A percentile compares a stretch with the other conserved stretches of the same genome.
phyloP scores from a whole-genome alignment of 805 yeast species.

The Ogataea pignaliae region DNA sequence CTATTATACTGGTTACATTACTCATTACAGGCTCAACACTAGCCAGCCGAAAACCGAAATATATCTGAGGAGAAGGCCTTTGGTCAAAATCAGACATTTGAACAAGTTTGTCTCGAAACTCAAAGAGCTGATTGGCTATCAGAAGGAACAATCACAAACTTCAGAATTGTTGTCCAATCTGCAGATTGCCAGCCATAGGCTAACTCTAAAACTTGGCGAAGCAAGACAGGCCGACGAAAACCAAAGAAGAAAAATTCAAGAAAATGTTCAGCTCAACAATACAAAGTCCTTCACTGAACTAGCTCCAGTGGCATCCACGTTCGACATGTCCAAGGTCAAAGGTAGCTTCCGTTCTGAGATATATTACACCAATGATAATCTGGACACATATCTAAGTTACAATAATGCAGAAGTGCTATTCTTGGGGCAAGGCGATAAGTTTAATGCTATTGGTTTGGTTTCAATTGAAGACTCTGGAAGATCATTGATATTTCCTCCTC shows the following conservation, averaged over 20 bases:
- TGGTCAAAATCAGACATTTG: conserved; percentile 26
- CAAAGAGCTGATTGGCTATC: conserved; percentile 16
- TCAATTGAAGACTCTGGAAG: conserved; percentile 26
- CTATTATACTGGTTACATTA: conserved; percentile 20
- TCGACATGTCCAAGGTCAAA: conserved; percentile 7
- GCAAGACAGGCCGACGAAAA: conserved; percentile 21
- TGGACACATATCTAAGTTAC: conserved; percentile 19
- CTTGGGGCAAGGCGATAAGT: conserved; percentile 4
- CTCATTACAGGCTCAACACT: conserved; percentile 17
- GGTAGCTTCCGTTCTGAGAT: conserved; percentile 15
- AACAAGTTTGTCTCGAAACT: conserved; percentile 19
- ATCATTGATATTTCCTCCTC: conserved; percentile 32
- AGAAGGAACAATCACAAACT: conserved; percentile 16
- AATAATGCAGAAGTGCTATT: conserved; percentile 16
- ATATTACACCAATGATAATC: conserved; percentile 22
- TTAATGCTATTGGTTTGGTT: conserved; percentile 24
- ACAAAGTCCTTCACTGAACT: conserved; percentile 23
- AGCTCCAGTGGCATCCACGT: conserved; percentile 16
- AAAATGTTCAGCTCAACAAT: conserved; percentile 13
- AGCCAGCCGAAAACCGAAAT: conserved; percentile 25
- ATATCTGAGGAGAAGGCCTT: conserved; percentile 27
- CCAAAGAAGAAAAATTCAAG: conserved; percentile 16
- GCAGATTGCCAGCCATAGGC: conserved; percentile 19
- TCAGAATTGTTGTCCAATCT: conserved; percentile 21
- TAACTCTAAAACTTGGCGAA: conserved; percentile 11